Conservation (phyloP, 768 basidiomycete species). For the Russula griseocarnosa region DNA sequence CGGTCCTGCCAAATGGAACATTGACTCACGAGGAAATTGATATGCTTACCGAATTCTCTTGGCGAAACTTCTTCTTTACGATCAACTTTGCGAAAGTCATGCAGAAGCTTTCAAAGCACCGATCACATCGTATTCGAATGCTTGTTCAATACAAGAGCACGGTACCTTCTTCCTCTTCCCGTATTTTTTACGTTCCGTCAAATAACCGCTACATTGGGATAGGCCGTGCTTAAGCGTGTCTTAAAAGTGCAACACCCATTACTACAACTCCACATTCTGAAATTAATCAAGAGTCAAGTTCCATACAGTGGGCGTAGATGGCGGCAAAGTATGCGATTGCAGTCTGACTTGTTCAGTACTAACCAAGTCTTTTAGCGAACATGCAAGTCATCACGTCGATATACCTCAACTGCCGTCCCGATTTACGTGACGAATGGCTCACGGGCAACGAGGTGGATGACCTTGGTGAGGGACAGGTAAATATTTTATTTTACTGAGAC, state of each 20-base stretch:
- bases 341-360: conserved; percentile 13
- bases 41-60: conserved; percentile 89
- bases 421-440: conserved; percentile 96
- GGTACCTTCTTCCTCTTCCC: conserved; percentile 47
- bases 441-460: conserved; percentile 90
- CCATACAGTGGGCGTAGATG: conserved; percentile 97
- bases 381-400: conserved; percentile 99
- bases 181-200: background rate
- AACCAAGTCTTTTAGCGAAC: conserved; percentile 58
- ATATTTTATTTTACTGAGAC: conserved; percentile 26
- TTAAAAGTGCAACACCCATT: conserved; percentile 90
- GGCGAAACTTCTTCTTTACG: conserved; percentile 95
- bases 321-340: conserved; percentile 72
- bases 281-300: conserved; percentile 98
- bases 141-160: conserved; percentile 98
- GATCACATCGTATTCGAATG: conserved; percentile 92
- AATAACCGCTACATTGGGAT: background rate
- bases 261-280: conserved; percentile 90
- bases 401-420: conserved; percentile 94
- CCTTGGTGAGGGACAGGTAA: conserved; percentile 83
- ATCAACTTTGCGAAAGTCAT: conserved; percentile 98
- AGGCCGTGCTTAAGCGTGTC: conserved; percentile 96
- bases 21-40: conserved; percentile 85
- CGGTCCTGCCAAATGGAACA: conserved; percentile 65
- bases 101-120: conserved; percentile 94